phyloP scores from a whole-genome alignment of 495 filamentous ascomycete genomes.

The Tuber umbilicatum region DNA sequence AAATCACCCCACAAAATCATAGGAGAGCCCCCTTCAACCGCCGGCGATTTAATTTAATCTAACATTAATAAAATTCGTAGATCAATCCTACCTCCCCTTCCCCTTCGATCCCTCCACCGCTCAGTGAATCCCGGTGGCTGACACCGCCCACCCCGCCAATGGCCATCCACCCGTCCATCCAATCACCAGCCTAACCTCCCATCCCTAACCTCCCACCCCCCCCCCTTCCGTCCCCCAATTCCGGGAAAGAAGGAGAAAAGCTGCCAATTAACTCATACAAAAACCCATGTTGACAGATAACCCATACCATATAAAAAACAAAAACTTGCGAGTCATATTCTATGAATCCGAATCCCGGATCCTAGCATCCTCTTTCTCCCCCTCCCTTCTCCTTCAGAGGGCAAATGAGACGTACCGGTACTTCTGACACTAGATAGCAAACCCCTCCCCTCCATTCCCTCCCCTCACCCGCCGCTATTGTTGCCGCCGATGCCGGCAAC shows the following conservation, averaged over 20 bases:
- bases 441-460: not conserved
- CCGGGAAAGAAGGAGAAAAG: constrained; percentile 6
- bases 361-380: not conserved
- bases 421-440: not conserved
- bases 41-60: constrained; percentile 19
- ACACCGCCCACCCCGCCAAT: not conserved
- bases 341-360: not conserved
- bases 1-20: constrained; percentile 14
- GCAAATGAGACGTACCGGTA: not conserved
- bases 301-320: not conserved
- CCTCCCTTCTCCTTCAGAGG: not conserved
- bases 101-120: not conserved
- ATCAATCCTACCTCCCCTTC: not conserved
- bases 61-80: not conserved
- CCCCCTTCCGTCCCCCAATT: constrained; percentile 14
- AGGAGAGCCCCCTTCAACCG: constrained; percentile 20
- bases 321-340: not conserved
- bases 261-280: not conserved
- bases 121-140: not conserved
- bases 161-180: not conserved
- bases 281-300: not conserved
- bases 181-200: not conserved
- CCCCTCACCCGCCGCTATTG: not conserved
- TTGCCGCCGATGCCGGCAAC: not conserved
- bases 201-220: not conserved